Evolutionary conservation across 2,329 filamentous ascomycete species (phyloP), one percentile per base, ranked within the genome.

Genomic region (Aspergillus sp.): DNA sequence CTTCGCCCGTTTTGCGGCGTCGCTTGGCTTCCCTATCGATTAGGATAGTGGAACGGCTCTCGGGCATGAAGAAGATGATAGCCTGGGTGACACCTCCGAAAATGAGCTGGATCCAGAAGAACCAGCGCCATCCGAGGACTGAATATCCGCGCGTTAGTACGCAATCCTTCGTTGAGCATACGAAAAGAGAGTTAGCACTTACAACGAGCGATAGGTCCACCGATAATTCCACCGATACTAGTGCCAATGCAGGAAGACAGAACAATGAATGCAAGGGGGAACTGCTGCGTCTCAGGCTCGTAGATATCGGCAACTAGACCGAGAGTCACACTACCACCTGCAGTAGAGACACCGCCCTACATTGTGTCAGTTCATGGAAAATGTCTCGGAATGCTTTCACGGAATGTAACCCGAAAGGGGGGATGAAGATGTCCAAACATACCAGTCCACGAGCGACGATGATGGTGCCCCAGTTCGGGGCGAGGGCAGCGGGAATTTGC

Each of bases 161-260:
- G 54, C 77, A 84, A 14, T 79, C 82, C 58, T 50, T 85, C 74
- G 69, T 82, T 81, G 9, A 83, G 76, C 39, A 85, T 78, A 1
- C 3, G 36, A n/a, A 7, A 7, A 7, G 6, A 42, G 16, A 42
- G 16, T n/a, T 42, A 9, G 16, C 6, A 42, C 36, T 42, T 42
- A 42, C 36, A 42, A 5, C 36, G 36, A 5, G 36, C 36, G 14
- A 42, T 42, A n/a, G 36, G 36, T 7, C 82, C 81, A 10, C 83
- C 84, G 16, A 85, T 75, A 3, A 83, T 79, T 0, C 82, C 82
- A 0, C 83, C 83, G 1, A 82, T 80, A 3, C 91, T 85, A 0
- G 89, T 91, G 11, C 90, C 90, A 9, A 87, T 89, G 12, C 92
- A 90, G 0, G 90, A 92, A 0, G 90, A 91, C 65, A 92, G 89